Evolutionary conservation across 169 alveolate genomes (phyloP).

Genomic region (Babesia ovis): DNA sequence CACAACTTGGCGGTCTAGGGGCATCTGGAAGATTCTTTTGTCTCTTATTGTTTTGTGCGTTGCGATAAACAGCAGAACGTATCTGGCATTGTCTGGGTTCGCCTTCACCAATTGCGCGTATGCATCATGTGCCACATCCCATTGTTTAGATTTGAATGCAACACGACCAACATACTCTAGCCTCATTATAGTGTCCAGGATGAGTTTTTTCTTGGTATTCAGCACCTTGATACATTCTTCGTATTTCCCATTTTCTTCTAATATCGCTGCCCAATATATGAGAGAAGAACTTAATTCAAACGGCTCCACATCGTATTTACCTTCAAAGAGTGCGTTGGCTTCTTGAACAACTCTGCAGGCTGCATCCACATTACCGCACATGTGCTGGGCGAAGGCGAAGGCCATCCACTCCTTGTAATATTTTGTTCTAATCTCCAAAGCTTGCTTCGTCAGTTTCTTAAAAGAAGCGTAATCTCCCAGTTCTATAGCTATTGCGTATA

Average conservation of each 20-base stretch:
- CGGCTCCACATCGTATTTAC: conserved; percentile 23
- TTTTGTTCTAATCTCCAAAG: conserved; percentile 20
- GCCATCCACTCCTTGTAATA: conserved; percentile 49
- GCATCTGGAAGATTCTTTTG: conserved; percentile 21
- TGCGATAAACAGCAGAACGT: conserved; percentile 14
- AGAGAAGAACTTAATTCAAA: conserved; percentile 48
- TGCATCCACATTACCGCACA: conserved; percentile 37
- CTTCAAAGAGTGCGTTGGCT: conserved; percentile 22
- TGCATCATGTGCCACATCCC: conserved; percentile 25
- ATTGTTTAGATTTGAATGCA: neutral
- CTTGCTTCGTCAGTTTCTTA: conserved; percentile 11
- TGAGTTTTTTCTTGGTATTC: neutral
- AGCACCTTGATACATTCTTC: conserved; percentile 33
- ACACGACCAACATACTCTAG: conserved; percentile 19
- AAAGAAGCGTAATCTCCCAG: conserved; percentile 28
- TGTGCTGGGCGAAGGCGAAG: conserved; percentile 54
- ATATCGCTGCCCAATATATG: conserved; percentile 40
- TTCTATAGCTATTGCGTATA: conserved; percentile 39
- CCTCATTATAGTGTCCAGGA: conserved; percentile 25
- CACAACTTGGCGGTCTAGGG: neutral
- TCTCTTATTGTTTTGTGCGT: conserved; percentile 31
- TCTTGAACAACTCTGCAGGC: conserved; percentile 22
- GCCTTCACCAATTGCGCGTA: conserved; percentile 18
- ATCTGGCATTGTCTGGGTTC: conserved; percentile 47
- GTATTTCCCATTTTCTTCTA: conserved; percentile 38